A percentile compares a stretch with the other conserved stretches of the same genome.
Evolutionary conservation across 2,329 filamentous ascomycete species (phyloP).

Genomic region (Amylocarpus encephaloides): DNA sequence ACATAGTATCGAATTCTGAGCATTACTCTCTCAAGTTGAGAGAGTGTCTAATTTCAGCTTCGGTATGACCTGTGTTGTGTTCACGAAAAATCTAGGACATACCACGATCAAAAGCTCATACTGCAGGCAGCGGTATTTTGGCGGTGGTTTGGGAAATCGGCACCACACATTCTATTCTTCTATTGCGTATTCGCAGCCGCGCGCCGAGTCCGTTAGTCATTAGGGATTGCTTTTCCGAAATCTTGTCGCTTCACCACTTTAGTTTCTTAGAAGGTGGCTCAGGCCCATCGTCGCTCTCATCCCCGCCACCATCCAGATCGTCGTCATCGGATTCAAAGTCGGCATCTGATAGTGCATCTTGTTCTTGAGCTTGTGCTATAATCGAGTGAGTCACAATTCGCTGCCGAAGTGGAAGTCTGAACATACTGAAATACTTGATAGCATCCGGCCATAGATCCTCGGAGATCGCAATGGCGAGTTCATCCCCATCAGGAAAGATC

Average conservation of each 20-base stretch:
- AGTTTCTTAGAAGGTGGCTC: background rate
- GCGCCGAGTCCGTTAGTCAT: background rate
- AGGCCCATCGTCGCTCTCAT: background rate
- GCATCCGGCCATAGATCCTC: conserved; percentile 88
- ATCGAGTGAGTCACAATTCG: conserved; percentile 31
- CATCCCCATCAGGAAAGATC: conserved; percentile 82
- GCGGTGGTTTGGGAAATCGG: too few species aligned
- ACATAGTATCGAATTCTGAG: too few species aligned
- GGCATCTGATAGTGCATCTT: conserved; percentile 58
- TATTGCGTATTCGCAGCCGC: background rate
- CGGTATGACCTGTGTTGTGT: too few species aligned
- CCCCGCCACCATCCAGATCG: conserved; percentile 32
- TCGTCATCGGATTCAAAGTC: conserved; percentile 63
- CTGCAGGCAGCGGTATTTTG: too few species aligned
- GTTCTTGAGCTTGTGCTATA: conserved; percentile 63
- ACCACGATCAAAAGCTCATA: too few species aligned
- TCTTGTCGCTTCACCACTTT: background rate
- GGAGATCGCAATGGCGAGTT: conserved; percentile 70
- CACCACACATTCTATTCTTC: background rate
- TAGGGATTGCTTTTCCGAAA: background rate
- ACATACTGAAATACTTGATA: conserved; percentile 83
- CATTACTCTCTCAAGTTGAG: too few species aligned
- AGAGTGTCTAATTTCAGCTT: too few species aligned
- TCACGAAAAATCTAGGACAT: too few species aligned
- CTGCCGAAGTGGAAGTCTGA: background rate